phyloP scores from a whole-genome alignment of 345 rosid genomes.

The Cochlearia excelsa region DNA sequence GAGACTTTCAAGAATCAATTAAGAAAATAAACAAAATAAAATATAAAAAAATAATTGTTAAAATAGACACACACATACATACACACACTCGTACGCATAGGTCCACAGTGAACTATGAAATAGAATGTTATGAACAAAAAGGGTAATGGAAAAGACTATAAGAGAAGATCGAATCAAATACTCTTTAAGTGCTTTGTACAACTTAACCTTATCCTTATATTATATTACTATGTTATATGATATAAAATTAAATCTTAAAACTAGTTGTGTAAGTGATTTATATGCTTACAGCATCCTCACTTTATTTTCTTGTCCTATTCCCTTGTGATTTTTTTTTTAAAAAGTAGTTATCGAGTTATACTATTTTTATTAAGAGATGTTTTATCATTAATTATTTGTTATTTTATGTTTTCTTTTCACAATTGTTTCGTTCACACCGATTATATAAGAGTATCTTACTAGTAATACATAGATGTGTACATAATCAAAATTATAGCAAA shows the following conservation, averaged over 20 bases:
- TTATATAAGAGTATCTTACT: too few relatives aligned
- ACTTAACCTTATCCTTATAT: slow-evolving; percentile 29
- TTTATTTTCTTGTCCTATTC: slow-evolving; percentile 29
- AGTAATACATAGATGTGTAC: too few relatives aligned
- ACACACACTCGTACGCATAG: neutral
- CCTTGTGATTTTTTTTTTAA: slow-evolving; percentile 5
- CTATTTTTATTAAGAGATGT: neutral
- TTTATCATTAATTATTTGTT: slow-evolving; percentile 1
- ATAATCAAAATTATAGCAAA: too few relatives aligned
- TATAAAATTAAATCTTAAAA: too few relatives aligned
- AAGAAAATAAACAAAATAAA: too few relatives aligned
- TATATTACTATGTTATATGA: too few relatives aligned
- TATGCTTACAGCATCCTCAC: slow-evolving; percentile 27
- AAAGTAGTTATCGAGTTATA: slow-evolving; percentile 14
- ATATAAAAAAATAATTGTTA: too few relatives aligned
- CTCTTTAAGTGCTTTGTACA: slow-evolving; percentile 29
- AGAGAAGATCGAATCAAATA: slow-evolving; percentile 35
- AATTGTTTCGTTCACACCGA: too few relatives aligned
- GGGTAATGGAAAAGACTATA: slow-evolving; percentile 9
- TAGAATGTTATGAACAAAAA: slow-evolving; percentile 6
- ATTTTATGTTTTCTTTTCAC: too few relatives aligned
- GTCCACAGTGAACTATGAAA: slow-evolving; percentile 24
- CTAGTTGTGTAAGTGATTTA: neutral
- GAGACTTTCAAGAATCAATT: too few relatives aligned
- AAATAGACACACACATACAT: neutral